phyloP scores from a whole-genome alignment of 106 monocot species.

The Phalaenopsis equestris region DNA sequence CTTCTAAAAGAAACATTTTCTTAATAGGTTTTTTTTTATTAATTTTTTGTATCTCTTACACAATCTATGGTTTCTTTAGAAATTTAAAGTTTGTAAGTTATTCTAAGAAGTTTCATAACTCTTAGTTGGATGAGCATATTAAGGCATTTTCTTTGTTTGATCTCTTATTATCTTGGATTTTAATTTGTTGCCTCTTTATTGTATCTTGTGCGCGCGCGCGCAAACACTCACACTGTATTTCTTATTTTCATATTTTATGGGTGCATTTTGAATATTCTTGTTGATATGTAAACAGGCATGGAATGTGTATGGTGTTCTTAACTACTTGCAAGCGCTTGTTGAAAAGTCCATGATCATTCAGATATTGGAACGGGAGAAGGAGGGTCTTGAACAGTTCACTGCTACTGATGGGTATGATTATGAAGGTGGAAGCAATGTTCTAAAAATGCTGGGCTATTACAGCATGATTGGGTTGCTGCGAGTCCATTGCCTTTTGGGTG shows the following conservation, averaged over 20 bases:
- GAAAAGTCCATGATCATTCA: conserved; percentile 83
- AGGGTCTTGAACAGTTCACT: conserved; percentile 82
- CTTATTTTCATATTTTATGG: not conserved
- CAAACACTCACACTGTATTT: not conserved
- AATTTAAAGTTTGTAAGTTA: too few relatives aligned
- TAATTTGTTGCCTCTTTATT: not conserved
- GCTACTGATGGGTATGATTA: conserved; percentile 91
- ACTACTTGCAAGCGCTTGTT: conserved; percentile 94
- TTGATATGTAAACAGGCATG: conserved; percentile 51
- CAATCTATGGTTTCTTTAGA: too few relatives aligned
- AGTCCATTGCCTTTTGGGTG: conserved; percentile 91
- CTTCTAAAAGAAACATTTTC: too few relatives aligned
- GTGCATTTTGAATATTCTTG: not conserved
- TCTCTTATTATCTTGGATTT: not conserved
- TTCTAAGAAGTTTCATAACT: too few relatives aligned
- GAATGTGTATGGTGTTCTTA: conserved; percentile 95
- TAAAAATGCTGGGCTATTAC: conserved; percentile 93
- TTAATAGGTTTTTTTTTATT: too few relatives aligned
- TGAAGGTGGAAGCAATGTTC: conserved; percentile 88
- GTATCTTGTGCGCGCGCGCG: not conserved
- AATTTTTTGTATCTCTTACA: too few relatives aligned
- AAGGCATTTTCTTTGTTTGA: not conserved
- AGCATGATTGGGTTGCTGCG: conserved; percentile 91
- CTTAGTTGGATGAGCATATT: not conserved
- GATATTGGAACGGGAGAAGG: conserved; percentile 89